Base-by-base conservation (phyloP, 2,329 filamentous ascomycete species). In the Xylariaceae sp. region DNA sequence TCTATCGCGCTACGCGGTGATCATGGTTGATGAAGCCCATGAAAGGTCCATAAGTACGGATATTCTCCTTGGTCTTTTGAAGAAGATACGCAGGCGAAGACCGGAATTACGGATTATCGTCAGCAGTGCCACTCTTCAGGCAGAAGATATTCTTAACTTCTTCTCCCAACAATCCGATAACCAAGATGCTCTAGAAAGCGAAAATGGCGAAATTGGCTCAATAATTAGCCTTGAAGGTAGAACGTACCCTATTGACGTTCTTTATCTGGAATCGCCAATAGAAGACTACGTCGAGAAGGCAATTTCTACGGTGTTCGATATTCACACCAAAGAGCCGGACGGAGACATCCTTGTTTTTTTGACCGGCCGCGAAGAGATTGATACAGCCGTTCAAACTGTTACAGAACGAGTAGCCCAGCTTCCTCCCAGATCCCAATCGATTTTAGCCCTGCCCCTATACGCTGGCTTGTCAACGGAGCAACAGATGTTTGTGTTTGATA, bases 1-100 rank as follows among this genome's bases (percentile, higher is more conserved):
- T 2, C 76, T 99, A 37, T 95, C 90, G 19, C 84, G 91, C 10
- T 99, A 99, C 71, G 96, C 92, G 0, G 89, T 96, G 44, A 91
- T 99, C 66, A 97, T 99, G 91, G 89, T 99, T 7, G 95, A 99
- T 70, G 93, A 98, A 75, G 95, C 93, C 6, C 95, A 99, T 70
- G 93, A 98, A 74, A 83, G 95, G 51, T 96, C 92, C 47, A 83
- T 98, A 56, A 96, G 91, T 71, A 96, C 93, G 0, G 95, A 99
- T 69, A 85, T 99, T 12, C 79, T 98, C 7, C 82, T 99, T 2
- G 93, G 95, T 0, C 78, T 98, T 14, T 74, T 99, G 40, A 97
- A 96, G 72, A 98, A 98, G 73, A 93, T 99, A 48, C 78, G 86
- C 52, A 91, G 85, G 71, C 89, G 86, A 67, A 82, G 95, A 43